Evolutionary conservation across 2,329 filamentous ascomycete species (phyloP).

Genomic region (Botrytis deweyae): DNA sequence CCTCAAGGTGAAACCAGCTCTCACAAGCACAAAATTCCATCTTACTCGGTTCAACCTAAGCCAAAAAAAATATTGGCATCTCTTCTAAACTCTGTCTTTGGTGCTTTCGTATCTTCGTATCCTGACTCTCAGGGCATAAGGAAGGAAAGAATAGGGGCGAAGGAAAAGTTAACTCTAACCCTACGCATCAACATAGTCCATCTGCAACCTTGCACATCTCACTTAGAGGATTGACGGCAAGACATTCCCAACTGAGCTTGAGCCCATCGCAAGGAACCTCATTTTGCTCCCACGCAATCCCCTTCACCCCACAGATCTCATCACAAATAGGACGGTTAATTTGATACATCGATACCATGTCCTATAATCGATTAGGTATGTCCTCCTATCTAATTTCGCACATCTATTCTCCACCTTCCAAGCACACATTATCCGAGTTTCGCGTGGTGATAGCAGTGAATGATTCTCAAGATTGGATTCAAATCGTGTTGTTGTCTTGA

Average conservation of each 20-base stretch:
- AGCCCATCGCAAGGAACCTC: slow-evolving; percentile 9
- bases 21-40: slow-evolving; percentile 1
- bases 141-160: background rate
- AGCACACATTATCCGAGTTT: slow-evolving; percentile 15
- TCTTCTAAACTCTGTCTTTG: background rate
- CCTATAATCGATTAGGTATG: slow-evolving; percentile 73
- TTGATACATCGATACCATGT: slow-evolving; percentile 48
- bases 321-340: slow-evolving; percentile 9
- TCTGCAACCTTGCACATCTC: background rate
- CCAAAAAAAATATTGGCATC: background rate
- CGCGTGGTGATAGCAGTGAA: slow-evolving; percentile 11
- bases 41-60: background rate
- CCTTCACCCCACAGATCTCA: slow-evolving; percentile 10
- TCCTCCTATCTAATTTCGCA: slow-evolving; percentile 34
- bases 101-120: background rate
- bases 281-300: slow-evolving; percentile 9
- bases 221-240: background rate
- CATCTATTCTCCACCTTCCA: slow-evolving; percentile 2
- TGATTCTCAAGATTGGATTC: slow-evolving; percentile 7
- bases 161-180: background rate
- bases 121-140: background rate
- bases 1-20: slow-evolving; percentile 8
- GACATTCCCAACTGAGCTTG: slow-evolving; percentile 16
- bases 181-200: background rate
- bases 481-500: slow-evolving; percentile 7